phyloP scores from a whole-genome alignment of 805 yeast genomes.

The Saturnispora saitoi region DNA sequence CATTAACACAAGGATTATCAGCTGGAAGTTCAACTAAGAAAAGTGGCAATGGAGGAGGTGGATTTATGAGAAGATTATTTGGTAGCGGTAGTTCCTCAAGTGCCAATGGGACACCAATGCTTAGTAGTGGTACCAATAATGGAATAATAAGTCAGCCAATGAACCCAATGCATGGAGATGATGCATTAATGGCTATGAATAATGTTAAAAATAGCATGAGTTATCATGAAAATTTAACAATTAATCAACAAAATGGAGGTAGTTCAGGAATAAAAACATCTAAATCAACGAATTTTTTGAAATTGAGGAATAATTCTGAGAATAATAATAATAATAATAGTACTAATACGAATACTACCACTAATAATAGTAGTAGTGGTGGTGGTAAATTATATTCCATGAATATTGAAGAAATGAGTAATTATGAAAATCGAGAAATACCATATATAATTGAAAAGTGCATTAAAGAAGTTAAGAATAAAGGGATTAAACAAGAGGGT shows the following conservation, averaged over 20 bases:
- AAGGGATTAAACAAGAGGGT: slow-evolving; percentile 78
- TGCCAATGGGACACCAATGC: slow-evolving; percentile 6
- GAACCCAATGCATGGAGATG: slow-evolving; percentile 26
- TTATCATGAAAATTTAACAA: background rate
- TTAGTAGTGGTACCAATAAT: slow-evolving; percentile 4
- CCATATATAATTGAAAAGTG: slow-evolving; percentile 72
- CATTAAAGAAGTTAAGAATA: slow-evolving; percentile 62
- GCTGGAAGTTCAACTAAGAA: slow-evolving; percentile 9
- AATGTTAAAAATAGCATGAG: slow-evolving; percentile 5
- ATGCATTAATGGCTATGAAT: slow-evolving; percentile 12
- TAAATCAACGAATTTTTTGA: slow-evolving; percentile 39
- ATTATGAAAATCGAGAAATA: slow-evolving; percentile 49
- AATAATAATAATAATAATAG: slow-evolving; percentile 2
- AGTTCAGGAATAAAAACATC: slow-evolving; percentile 36
- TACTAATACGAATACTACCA: slow-evolving; percentile 14
- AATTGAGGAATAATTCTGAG: slow-evolving; percentile 13
- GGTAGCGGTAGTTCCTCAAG: slow-evolving; percentile 18
- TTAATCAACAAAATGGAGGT: background rate
- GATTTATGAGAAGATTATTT: slow-evolving; percentile 26
- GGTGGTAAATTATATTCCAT: slow-evolving; percentile 30
- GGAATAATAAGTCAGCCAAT: slow-evolving; percentile 26
- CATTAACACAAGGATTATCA: background rate
- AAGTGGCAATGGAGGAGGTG: slow-evolving; percentile 12
- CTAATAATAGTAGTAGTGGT: background rate
- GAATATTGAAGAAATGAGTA: slow-evolving; percentile 55